Conservation (phyloP, 805 yeast genomes). For the Metschnikowia colocasiae region DNA sequence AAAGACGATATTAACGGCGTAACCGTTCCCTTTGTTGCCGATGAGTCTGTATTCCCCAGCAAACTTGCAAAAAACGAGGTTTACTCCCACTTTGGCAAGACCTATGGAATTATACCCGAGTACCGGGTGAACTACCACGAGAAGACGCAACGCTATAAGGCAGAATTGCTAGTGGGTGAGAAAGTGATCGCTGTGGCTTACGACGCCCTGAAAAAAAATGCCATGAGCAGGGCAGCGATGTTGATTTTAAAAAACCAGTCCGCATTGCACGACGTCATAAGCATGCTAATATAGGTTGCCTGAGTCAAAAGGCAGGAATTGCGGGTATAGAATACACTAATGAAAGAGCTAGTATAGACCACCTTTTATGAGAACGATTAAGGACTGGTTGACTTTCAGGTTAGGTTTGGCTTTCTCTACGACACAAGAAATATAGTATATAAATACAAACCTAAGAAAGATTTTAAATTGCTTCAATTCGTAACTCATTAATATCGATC, state of each 20-base stretch:
- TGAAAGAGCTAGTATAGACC: too few species aligned
- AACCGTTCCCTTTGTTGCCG: constrained; percentile 29
- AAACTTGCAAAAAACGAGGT: constrained; percentile 35
- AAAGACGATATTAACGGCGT: background rate
- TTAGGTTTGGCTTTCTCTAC: too few species aligned
- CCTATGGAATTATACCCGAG: constrained; percentile 33
- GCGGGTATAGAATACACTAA: too few species aligned
- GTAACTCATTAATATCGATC: background rate
- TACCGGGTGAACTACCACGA: constrained; percentile 25
- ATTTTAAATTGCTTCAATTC: too few species aligned
- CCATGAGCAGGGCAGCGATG: constrained; percentile 40
- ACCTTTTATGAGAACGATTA: too few species aligned
- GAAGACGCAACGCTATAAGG: constrained; percentile 22
- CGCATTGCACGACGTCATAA: constrained; percentile 15
- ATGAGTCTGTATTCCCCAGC: constrained; percentile 27
- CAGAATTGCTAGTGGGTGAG: constrained; percentile 30
- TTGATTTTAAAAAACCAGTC: constrained; percentile 28
- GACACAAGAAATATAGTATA: too few species aligned
- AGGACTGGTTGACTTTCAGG: too few species aligned
- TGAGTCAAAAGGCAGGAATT: too few species aligned
- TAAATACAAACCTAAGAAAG: too few species aligned
- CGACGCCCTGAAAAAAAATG: constrained; percentile 37
- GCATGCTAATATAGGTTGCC: constrained; percentile 5
- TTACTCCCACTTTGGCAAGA: constrained; percentile 37
- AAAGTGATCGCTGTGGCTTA: constrained; percentile 28